Conservation (phyloP, 1,139 yeast genomes). For the Hansenula lynferdii region DNA sequence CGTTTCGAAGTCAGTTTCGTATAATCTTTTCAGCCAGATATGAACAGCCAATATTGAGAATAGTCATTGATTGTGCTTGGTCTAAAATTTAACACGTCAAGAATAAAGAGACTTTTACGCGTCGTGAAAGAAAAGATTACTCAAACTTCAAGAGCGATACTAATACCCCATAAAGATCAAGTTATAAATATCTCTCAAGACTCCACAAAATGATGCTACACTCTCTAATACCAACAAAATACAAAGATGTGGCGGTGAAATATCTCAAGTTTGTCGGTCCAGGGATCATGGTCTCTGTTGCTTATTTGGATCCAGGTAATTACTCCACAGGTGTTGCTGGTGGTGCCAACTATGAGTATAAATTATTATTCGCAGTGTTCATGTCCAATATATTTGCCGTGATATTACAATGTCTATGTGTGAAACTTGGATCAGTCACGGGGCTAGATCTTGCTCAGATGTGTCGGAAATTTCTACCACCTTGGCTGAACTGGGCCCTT, state of each 20-base stretch:
- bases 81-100: no score
- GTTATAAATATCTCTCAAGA: neutral
- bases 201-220: neutral
- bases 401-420: constrained; percentile 75
- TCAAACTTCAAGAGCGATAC: no score
- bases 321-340: constrained; percentile 94
- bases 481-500: constrained; percentile 52
- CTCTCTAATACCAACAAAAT: neutral
- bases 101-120: no score
- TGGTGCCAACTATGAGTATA: constrained; percentile 83
- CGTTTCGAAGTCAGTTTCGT: no score
- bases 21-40: no score
- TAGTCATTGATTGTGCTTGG: no score
- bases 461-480: constrained; percentile 71
- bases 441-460: constrained; percentile 87
- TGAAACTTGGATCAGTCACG: constrained; percentile 85
- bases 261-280: constrained; percentile 79
- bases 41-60: no score
- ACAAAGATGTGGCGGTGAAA: constrained; percentile 30
- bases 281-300: constrained; percentile 91
- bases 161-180: no score
- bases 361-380: constrained; percentile 73
- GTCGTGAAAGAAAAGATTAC: no score
- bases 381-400: constrained; percentile 86
- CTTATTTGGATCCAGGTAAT: constrained; percentile 98